These are phyloP conservation scores for Bisporella sp. DNA, from an alignment of 2,329 filamentous ascomycete species.

Conservation along the genomic window DNA sequence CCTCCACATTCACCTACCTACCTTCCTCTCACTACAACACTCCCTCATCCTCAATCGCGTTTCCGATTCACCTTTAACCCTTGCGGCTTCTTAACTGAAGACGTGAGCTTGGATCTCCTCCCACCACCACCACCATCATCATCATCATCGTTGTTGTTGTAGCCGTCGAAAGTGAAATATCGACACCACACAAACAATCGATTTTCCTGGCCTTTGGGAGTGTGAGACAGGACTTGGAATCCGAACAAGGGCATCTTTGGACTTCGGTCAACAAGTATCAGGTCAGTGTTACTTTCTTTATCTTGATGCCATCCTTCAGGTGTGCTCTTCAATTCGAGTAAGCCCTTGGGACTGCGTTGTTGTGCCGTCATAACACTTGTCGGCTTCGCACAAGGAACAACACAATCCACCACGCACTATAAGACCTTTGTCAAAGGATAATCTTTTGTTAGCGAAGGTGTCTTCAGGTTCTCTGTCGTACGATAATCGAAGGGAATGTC, in stretches of 20 bases:
- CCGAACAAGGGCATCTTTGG: background rate
- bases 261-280: conserved; percentile 1
- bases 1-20: no score
- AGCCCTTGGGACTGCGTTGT: no score
- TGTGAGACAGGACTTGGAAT: background rate
- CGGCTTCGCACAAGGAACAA: no score
- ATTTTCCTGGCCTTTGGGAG: no score
- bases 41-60: background rate
- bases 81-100: background rate
- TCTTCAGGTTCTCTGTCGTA: no score
- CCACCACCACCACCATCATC: background rate
- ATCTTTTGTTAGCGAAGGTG: no score
- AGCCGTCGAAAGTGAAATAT: background rate
- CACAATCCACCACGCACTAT: no score
- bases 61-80: conserved; percentile 1
- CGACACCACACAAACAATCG: background rate
- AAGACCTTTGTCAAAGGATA: no score
- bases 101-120: background rate
- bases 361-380: no score
- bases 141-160: background rate
- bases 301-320: no score
- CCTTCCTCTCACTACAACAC: background rate
- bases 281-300: background rate
- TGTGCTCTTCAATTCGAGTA: no score
- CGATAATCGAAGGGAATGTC: background rate